Percentiles rank a stretch among this genome's conserved stretches.
phyloP scores from a whole-genome alignment of 192 early-diverging fungal species.

The Rhizophagus sp. region DNA sequence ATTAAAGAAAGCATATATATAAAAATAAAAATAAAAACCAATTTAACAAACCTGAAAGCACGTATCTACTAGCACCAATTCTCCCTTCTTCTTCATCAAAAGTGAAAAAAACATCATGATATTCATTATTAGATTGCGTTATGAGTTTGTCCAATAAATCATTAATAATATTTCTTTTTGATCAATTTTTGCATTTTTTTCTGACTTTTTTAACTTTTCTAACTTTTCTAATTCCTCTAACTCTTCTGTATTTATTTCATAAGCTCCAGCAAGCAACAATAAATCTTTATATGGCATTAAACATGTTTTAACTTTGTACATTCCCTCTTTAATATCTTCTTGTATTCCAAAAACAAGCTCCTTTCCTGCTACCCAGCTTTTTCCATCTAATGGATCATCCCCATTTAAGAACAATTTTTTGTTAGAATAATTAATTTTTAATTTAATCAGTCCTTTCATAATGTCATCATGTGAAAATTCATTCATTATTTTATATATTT shows the following conservation, averaged over 20 bases:
- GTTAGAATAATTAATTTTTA: not conserved
- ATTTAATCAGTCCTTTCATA: not conserved
- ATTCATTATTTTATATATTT: not conserved
- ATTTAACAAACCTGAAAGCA: not conserved
- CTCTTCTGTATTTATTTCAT: not conserved
- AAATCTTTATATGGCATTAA: not conserved
- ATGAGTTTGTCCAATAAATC: not conserved
- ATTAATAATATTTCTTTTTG: not conserved
- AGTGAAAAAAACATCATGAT: not conserved
- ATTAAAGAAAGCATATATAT: not conserved
- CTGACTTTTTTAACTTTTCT: too few species aligned
- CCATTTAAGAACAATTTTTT: constrained; percentile 2
- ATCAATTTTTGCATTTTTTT: not conserved
- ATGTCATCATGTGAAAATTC: not conserved
- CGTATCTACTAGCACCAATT: not conserved
- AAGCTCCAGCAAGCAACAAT: not conserved
- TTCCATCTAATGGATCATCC: not conserved
- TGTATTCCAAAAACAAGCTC: not conserved
- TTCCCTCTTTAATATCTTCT: not conserved
- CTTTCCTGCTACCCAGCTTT: not conserved
- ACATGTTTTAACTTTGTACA: not conserved
- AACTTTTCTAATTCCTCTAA: not conserved
- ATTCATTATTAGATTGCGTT: not conserved
- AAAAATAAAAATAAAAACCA: not conserved
- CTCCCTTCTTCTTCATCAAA: not conserved